These are phyloP conservation scores for Halophytophthora batemanensis DNA, from an alignment of 352 stramenopile genomes.

Conservation along the genomic window DNA sequence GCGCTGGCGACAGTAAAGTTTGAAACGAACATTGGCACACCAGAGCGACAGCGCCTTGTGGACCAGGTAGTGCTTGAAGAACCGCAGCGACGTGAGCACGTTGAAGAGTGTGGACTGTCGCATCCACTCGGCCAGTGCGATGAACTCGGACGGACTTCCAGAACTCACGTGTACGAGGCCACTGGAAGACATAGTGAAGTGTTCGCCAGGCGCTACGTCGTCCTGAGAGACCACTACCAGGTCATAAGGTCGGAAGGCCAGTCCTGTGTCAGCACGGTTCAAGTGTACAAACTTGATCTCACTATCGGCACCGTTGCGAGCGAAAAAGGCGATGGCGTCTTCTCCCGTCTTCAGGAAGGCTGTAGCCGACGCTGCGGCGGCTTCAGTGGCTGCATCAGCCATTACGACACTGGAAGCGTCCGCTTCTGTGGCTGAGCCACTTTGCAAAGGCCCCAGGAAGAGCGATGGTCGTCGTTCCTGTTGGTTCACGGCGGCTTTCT, in stretches of 20 bases:
- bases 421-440: conserved; percentile 39
- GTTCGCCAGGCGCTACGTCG: conserved; percentile 74
- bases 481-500: conserved; percentile 26
- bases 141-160: conserved; percentile 89
- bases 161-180: conserved; percentile 72
- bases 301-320: conserved; percentile 85
- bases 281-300: conserved; percentile 95
- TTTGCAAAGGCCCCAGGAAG: conserved; percentile 32
- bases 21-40: conserved; percentile 87
- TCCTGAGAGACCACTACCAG: conserved; percentile 84
- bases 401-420: conserved; percentile 27
- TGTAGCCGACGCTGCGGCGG: conserved; percentile 45
- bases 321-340: conserved; percentile 94
- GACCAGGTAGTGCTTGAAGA: conserved; percentile 94
- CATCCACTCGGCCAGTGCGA: conserved; percentile 94
- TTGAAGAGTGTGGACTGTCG: conserved; percentile 93
- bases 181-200: conserved; percentile 91
- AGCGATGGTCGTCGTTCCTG: conserved; percentile 25
- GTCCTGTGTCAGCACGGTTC: conserved; percentile 66
- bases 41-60: conserved; percentile 89
- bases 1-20: conserved; percentile 88
- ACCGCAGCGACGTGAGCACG: conserved; percentile 91
- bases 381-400: conserved; percentile 43
- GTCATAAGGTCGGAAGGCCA: conserved; percentile 90
- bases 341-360: conserved; percentile 77